phyloP scores from a whole-genome alignment of 2,329 filamentous ascomycete species.

The Penicillium italicum region DNA sequence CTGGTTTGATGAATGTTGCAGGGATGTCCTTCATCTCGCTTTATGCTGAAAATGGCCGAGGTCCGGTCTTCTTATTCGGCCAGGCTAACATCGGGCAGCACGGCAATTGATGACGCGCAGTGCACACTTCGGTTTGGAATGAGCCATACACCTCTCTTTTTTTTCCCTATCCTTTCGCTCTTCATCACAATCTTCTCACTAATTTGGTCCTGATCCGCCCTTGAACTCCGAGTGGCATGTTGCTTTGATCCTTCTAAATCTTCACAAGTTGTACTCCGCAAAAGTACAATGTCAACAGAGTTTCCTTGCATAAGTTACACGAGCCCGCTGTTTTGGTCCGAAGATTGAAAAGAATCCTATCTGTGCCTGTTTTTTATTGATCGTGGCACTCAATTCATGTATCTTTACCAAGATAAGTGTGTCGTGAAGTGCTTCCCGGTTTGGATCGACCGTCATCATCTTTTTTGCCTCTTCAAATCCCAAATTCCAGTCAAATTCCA shows the following conservation, averaged over 20 bases:
- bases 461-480: background rate
- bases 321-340: slow-evolving; percentile 12
- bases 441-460: background rate
- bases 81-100: slow-evolving; percentile 19
- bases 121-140: slow-evolving; percentile 6
- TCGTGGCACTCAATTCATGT: background rate
- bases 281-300: background rate
- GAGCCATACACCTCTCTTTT: background rate
- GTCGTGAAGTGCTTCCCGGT: background rate
- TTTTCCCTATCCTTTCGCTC: background rate
- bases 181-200: slow-evolving; percentile 17
- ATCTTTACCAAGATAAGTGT: background rate
- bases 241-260: background rate
- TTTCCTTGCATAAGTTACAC: slow-evolving; percentile 16
- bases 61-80: slow-evolving; percentile 2
- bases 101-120: slow-evolving; percentile 17
- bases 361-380: background rate
- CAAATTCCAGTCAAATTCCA: background rate
- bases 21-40: background rate
- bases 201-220: slow-evolving; percentile 12
- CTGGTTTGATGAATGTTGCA: background rate
- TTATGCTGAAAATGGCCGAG: background rate
- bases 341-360: background rate
- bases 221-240: slow-evolving; percentile 1
- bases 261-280: too few relatives aligned